phyloP scores from a whole-genome alignment of 306 rosid genomes.

The Glycyrrhiza uralensis region DNA sequence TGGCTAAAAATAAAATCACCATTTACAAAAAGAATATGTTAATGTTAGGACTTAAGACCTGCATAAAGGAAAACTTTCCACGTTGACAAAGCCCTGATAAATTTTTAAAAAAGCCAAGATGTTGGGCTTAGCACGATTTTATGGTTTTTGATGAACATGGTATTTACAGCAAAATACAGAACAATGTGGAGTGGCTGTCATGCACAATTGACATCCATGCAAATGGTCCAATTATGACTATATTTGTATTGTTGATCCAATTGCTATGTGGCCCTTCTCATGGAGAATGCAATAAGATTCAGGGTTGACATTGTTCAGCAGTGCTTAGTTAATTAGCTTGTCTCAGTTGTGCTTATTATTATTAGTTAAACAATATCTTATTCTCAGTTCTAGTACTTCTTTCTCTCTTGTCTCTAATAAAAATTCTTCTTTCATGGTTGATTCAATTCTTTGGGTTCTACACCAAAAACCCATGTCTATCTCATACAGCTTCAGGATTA shows the following conservation, averaged over 20 bases:
- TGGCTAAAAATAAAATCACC: not conserved
- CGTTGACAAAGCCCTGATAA: not conserved
- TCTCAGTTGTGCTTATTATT: not conserved
- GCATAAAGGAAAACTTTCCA: not conserved
- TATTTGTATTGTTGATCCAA: not conserved
- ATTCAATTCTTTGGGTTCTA: not conserved
- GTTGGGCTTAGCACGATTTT: not conserved
- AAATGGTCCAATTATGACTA: not conserved
- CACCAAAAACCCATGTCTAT: too few species aligned
- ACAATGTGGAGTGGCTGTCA: not conserved
- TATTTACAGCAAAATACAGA: not conserved
- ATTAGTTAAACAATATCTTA: not conserved
- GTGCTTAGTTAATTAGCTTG: not conserved
- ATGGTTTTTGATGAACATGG: not conserved
- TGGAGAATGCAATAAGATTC: not conserved
- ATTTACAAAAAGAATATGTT: not conserved
- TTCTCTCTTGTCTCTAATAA: not conserved
- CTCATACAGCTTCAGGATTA: not conserved
- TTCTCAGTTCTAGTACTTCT: not conserved
- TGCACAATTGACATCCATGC: not conserved
- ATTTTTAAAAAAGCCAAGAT: not conserved
- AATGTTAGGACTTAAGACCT: not conserved
- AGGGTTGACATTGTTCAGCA: not conserved
- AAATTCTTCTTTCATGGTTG: not conserved
- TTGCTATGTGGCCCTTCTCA: not conserved